phyloP scores from a whole-genome alignment of 2,329 filamentous ascomycete species.

The Sporothrix euskadiensis region DNA sequence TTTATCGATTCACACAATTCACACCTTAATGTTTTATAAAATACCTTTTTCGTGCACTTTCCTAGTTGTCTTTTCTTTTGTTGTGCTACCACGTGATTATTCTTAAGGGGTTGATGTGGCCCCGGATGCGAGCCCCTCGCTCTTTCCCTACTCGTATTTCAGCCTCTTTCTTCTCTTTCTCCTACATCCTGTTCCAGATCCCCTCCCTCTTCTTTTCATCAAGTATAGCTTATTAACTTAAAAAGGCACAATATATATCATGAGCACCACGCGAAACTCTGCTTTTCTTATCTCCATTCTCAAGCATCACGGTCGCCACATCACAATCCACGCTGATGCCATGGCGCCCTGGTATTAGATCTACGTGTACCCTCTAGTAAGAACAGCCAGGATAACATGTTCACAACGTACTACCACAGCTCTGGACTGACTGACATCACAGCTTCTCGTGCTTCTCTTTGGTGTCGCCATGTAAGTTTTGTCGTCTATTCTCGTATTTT shows the following conservation, averaged over 20 bases:
- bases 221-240: too few species aligned
- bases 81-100: not conserved
- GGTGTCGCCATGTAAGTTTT: conserved; percentile 8
- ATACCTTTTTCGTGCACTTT: too few species aligned
- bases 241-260: too few species aligned
- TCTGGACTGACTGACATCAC: not conserved
- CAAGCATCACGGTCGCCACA: too few species aligned
- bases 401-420: too few species aligned
- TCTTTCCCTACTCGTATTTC: not conserved
- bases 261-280: not conserved
- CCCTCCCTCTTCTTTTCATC: too few species aligned
- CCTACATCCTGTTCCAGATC: too few species aligned
- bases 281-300: too few species aligned
- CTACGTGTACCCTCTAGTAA: not conserved
- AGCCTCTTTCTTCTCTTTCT: not conserved
- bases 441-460: conserved; percentile 12
- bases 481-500: not conserved
- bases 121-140: not conserved
- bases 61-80: not conserved
- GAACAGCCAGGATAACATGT: not conserved
- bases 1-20: too few species aligned
- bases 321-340: not conserved
- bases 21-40: too few species aligned
- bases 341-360: conserved; percentile 1
- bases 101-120: not conserved